Evolutionary conservation across 2,329 filamentous ascomycete genomes (phyloP), one percentile per base, ranked within the genome.

Genomic region (Paecilomyces niveus): DNA sequence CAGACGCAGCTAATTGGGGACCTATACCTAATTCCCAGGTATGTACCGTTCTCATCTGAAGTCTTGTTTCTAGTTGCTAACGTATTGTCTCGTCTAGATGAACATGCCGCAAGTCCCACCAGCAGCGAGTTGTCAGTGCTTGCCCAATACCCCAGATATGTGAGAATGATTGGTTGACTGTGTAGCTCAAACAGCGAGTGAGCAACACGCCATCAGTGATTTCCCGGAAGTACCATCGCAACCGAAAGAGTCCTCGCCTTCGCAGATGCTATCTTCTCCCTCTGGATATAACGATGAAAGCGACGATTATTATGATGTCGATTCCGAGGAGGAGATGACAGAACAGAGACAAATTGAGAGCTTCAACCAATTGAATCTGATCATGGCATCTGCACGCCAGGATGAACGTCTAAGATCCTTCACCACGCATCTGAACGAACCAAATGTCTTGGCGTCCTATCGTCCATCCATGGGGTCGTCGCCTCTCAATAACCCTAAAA

Each of bases 401-500:
- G 71, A 81, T 65, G 73, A 79, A 53, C 77, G 78, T 51, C 74
- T 80, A 33, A 74, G 80, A 52, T 80, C 77, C 3, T 80, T 80
- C 61, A 78, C 74, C 3, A 78, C 76, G 7, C 79, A 80, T 59
- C 57, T 79, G 54, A 76, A 78, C 35, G 77, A 80, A 57, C 72
- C 76, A 1, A 78, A 79, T 57, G 65, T 79, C 9, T 78, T 92
- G 53, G 81, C 85, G 13, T 85, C 83, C 2, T 92, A 92, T 65
- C 80, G 81, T 49, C 87, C 88, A 4, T 84, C 85, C 0, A 81
- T 85, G 3, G 76, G 81, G 22, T 84, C 84, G 32, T 88, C 87
- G 45, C 92, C 94, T 32, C 77, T 97, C 29, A 89, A 87, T 64
- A 91, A 97, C 63, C 83, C 85, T 2, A 87, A 88, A 62, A 93